Base-by-base conservation (phyloP, 148 eudicot species). In the Rhododendron henanense region DNA sequence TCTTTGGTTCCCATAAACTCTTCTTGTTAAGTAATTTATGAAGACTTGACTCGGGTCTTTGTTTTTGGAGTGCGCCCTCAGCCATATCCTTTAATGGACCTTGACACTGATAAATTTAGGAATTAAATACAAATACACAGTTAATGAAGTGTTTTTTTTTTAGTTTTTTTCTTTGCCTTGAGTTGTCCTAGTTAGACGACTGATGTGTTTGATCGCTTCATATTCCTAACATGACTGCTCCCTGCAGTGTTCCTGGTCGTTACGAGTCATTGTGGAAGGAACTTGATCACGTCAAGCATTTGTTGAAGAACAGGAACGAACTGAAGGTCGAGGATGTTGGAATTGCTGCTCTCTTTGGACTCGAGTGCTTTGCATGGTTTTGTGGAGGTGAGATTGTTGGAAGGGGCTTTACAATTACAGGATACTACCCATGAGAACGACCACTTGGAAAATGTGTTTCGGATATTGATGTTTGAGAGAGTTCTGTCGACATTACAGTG, bases 381-480 rank as follows among this genome's bases (percentile, higher is more conserved):
- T 92, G 92, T 88, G 92, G 86, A 51, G 94, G 94, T 33, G 94
- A 92, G 88, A 92, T 92, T 89, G 90, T 90, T 1, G 94, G 94
- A 35, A 85, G 92, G 61, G 94, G 94, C 63, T 90, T 90, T 87
- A 90, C 91, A 59, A 73, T 92, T 78, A 92, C 94, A 13, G 94
- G 94, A 74, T 92, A 92, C 85, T 87, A 88, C 67, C 88, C 85
- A 50, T 90, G 84, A 88, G 78, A 15, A 35, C 21, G 6, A 83
- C 31, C 78, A 31, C 5, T 83, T 15, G 55, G 57, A 25, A 11
- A 81, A 74, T 63, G 63, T 77, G 57, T 75, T 88, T 47, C 28
- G 11, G 71, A 73, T 57, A 63, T 83, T 67, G 61, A 23, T 78
- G 50, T 77, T 63, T 61, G 50, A 25, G 31, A 78, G 61, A 31